Conservation (phyloP, 2,329 filamentous ascomycete species). For the Ceratocystis huliohia region DNA sequence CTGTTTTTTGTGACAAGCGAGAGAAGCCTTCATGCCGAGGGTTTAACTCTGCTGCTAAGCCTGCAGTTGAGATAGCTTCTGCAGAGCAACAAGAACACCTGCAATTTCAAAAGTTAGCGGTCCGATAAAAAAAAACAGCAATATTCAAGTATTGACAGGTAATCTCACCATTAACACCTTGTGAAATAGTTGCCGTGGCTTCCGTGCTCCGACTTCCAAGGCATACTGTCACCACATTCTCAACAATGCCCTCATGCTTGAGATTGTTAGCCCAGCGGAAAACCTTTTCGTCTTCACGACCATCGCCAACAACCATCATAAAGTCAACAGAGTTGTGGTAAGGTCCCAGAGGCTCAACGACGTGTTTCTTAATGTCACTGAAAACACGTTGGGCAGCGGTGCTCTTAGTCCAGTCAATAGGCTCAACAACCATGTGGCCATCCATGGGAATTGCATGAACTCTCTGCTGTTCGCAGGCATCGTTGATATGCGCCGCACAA, state of each 20-base stretch:
- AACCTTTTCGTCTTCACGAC: slow-evolving; percentile 83
- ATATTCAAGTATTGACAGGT: not conserved
- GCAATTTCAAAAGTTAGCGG: not conserved
- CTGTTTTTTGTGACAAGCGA: not conserved
- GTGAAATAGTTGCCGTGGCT: slow-evolving; percentile 71
- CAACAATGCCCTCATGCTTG: slow-evolving; percentile 42
- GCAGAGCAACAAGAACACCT: slow-evolving; percentile 35
- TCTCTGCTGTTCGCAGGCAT: slow-evolving; percentile 70
- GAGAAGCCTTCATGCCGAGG: no score
- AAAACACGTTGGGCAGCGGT: slow-evolving; percentile 68
- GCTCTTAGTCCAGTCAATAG: slow-evolving; percentile 74
- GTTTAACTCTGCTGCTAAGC: not conserved
- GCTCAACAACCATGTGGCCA: slow-evolving; percentile 71
- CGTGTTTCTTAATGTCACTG: slow-evolving; percentile 31
- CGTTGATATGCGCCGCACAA: slow-evolving; percentile 89
- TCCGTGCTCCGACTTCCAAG: slow-evolving; percentile 80
- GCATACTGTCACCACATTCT: slow-evolving; percentile 71
- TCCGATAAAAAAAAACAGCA: slow-evolving; percentile 7
- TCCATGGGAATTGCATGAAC: slow-evolving; percentile 75
- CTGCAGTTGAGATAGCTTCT: slow-evolving; percentile 30
- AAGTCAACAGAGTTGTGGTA: slow-evolving; percentile 55
- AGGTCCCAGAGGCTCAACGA: not conserved
- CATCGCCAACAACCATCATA: slow-evolving; percentile 77
- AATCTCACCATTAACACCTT: slow-evolving; percentile 74
- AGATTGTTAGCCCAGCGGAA: slow-evolving; percentile 88